Conservation (phyloP, 441 rosid species). For the Adansonia rubrostipa region DNA sequence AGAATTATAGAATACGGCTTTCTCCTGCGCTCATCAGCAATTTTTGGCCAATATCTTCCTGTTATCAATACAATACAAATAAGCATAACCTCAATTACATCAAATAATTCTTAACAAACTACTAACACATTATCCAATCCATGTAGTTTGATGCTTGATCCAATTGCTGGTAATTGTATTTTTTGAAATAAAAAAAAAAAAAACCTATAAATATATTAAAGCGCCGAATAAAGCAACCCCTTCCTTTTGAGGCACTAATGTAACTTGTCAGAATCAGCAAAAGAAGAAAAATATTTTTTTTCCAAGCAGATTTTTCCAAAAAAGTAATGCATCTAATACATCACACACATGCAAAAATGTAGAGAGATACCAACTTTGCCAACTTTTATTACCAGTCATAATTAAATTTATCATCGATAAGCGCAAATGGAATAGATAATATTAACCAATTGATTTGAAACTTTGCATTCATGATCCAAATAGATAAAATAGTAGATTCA, state of each 20-base stretch:
- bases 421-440: neutral
- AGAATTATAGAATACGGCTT: conserved; percentile 84
- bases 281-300: neutral
- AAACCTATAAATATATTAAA: neutral
- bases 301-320: neutral
- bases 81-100: conserved; percentile 19
- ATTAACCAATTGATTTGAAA: neutral
- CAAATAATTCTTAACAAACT: conserved; percentile 5
- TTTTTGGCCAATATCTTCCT: conserved; percentile 92
- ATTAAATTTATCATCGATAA: conserved; percentile 1
- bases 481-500: neutral
- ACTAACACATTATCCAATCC: neutral
- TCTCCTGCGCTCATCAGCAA: conserved; percentile 75
- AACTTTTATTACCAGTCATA: conserved; percentile 3
- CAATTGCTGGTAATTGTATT: neutral
- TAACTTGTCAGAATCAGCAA: neutral
- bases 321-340: neutral
- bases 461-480: neutral
- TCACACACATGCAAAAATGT: neutral
- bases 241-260: neutral
- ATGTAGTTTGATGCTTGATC: neutral
- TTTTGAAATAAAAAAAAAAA: neutral
- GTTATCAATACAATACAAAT: conserved; percentile 29
- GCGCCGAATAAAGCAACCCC: neutral
- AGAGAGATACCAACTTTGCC: neutral